Evolutionary conservation across 2,329 filamentous ascomycete genomes (phyloP), one percentile per base, ranked within the genome.

Genomic region (Arthrocladium fulminans): DNA sequence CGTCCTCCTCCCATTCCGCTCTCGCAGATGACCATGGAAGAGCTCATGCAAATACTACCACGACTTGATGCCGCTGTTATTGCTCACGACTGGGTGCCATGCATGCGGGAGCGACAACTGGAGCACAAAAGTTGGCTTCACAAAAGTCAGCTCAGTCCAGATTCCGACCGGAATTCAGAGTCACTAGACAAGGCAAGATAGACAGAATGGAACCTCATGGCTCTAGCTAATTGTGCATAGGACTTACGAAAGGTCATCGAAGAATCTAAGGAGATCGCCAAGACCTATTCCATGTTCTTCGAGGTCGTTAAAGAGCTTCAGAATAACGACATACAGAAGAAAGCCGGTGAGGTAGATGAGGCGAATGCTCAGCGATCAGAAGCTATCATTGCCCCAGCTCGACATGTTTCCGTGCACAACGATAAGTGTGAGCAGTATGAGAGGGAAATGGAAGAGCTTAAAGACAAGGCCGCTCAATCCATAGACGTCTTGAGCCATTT

Each of bases 351-450:
- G 29, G 3, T 47, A 5, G 44, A 47, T 13, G 32, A 47, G 30
- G 32, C 34, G 6, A 19, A 47, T n/a, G 32, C 32, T 6, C 30
- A 39, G 22, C 32, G 34, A 23, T 47, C 32, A n/a, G 44, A 47
- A 20, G 44, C 44, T 8, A 27, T 29, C 12, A 39, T 47, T n/a
- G 44, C 44, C 12, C 23, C 39, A 22, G 44, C 44, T 23, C 12
- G 44, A 39, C 34, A 47, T 47, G 44, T 47, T 9, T 25, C 44
- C n/a, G 30, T 47, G 44, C 44, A 47, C 15, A 47, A 30, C 3
- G 44, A 47, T 2, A 39, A 47, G 20, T 47, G 44, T 24, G 44
- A 32, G 2, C 13, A 24, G 32, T 47, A 47, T 22, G 44, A 47
- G 15, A 24, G 44, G 13, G 23, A 47, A 23, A 24, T 38, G 3